Evolutionary conservation across 2,329 filamentous ascomycete genomes (phyloP), one percentile per base, ranked within the genome.

Genomic region (Neonectria neomacrospora): DNA sequence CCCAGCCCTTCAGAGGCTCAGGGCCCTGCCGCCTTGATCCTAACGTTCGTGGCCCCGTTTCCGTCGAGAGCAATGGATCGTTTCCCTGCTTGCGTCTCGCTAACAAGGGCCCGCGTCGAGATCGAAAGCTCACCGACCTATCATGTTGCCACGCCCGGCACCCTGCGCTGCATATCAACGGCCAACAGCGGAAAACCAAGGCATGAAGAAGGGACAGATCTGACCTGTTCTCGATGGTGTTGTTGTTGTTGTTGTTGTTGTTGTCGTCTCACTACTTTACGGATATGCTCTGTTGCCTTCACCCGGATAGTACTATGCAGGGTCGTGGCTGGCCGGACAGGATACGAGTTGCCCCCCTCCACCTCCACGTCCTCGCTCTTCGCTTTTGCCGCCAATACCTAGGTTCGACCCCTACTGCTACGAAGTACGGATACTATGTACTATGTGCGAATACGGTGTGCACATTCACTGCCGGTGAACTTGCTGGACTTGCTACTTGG

Each of bases 141-240:
- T 50, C 60, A 58, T 44, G 30, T 26, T 53, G 18, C 30, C 60
- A 58, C 47, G 34, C n/a, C 34, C 44, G 34, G 22, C 44, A 50
- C 50, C 59, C 34, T 50, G 47, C 28, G 54, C 54, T 32, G 56
- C 44, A 50, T 58, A 65, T 62, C 41, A 11, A 60, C 69, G 69
- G 69, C 66, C 69, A 66, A 50, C 41, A 59, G 58, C 69, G 69
- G 69, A 67, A 72, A 70, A n/a, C 44, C 44, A 42, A 69, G 69
- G 69, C 65, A 67, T 69, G 58, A 34, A 54, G 48, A 66, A 45
- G 23, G 26, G 26, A 12, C n/a, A 20, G 28, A 16, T 14, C 47
- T 3, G 47, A 23, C 14, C 32, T 54, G 30, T 34, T 18, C 28
- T 23, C 10, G 34, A 37, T 16, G 14, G 34, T 37, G 34, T 37